Evolutionary conservation across 2,329 filamentous ascomycete genomes (phyloP).

Genomic region (Nigrospora sphaerica): DNA sequence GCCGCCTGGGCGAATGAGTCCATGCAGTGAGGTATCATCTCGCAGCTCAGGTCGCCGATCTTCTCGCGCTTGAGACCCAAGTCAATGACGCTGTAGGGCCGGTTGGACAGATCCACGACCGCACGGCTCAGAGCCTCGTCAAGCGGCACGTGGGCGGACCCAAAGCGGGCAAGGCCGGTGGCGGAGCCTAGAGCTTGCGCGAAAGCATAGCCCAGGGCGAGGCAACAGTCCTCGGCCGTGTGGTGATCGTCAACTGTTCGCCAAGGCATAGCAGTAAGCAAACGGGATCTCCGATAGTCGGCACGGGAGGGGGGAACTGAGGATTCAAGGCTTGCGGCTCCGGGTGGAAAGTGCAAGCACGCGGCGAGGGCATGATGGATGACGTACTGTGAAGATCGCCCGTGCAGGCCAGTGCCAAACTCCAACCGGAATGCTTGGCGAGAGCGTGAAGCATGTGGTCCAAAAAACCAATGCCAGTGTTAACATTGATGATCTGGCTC

Average conservation of each 20-base stretch:
- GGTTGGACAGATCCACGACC: conserved; percentile 90
- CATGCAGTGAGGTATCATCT: conserved; percentile 96
- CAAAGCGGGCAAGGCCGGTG: conserved; percentile 81
- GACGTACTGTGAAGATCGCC: conserved; percentile 84
- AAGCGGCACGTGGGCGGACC: conserved; percentile 84
- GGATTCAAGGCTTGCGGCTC: too few species aligned
- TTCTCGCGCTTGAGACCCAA: conserved; percentile 84
- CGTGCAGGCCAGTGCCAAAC: conserved; percentile 71
- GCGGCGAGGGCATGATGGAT: not conserved
- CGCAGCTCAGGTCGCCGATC: conserved; percentile 85
- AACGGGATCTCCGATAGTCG: too few species aligned
- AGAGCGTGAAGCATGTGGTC: conserved; percentile 98
- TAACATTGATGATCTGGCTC: conserved; percentile 78
- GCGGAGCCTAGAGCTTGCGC: conserved; percentile 70
- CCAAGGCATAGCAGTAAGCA: too few species aligned
- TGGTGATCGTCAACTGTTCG: conserved; percentile 89
- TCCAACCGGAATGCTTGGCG: conserved; percentile 94
- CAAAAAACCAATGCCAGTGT: conserved; percentile 93
- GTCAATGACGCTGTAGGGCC: conserved; percentile 78
- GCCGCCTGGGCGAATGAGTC: conserved; percentile 90
- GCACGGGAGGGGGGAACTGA: too few species aligned
- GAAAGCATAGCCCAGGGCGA: conserved; percentile 84
- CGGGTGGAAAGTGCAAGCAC: not conserved
- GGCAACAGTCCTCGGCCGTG: conserved; percentile 91
- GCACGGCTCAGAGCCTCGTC: conserved; percentile 92